Evolutionary conservation across 2,329 filamentous ascomycete species (phyloP).

Genomic region (Ramularia collo-cygni): DNA sequence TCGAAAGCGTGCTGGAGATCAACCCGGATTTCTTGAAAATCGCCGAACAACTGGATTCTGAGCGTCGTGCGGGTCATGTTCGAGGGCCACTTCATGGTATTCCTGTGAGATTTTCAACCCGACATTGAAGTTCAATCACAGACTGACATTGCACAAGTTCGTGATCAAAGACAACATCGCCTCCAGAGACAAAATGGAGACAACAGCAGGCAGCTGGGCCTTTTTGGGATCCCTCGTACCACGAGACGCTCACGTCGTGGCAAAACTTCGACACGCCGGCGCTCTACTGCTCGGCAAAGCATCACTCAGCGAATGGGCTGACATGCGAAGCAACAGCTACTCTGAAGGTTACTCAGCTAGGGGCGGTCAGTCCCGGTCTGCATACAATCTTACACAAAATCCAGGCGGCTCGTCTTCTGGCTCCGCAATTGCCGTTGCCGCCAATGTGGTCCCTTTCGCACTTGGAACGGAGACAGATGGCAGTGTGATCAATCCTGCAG

Average conservation of each 20-base stretch:
- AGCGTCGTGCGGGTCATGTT: slow-evolving; percentile 50
- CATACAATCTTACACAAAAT: slow-evolving; percentile 63
- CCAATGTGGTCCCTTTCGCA: slow-evolving; percentile 57
- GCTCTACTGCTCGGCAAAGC: slow-evolving; percentile 66
- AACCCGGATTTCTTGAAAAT: slow-evolving; percentile 63
- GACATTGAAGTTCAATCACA: too few relatives aligned
- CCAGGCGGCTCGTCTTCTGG: slow-evolving; percentile 65
- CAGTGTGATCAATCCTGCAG: slow-evolving; percentile 62
- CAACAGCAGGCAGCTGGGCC: slow-evolving; percentile 63
- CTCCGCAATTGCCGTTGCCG: slow-evolving; percentile 56
- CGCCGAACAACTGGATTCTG: slow-evolving; percentile 53
- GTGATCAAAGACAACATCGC: slow-evolving; percentile 69
- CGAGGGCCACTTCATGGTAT: slow-evolving; percentile 68
- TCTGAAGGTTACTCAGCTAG: slow-evolving; percentile 61
- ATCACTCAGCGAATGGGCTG: slow-evolving; percentile 66
- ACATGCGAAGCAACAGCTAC: slow-evolving; percentile 61
- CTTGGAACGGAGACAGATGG: slow-evolving; percentile 70
- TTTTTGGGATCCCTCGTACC: slow-evolving; percentile 60
- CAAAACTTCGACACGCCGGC: slow-evolving; percentile 55
- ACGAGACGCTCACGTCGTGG: slow-evolving; percentile 60
- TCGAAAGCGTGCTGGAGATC: slow-evolving; percentile 55
- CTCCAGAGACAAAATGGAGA: slow-evolving; percentile 63
- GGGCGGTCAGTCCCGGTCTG: slow-evolving; percentile 57
- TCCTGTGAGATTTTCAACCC: slow-evolving; percentile 33
- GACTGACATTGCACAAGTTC: slow-evolving; percentile 34